A percentile compares a stretch with the other conserved stretches of the same genome.
Evolutionary conservation across 225 moss, liverwort and hornwort species (phyloP).

Genomic region (Marchantia paleacea): DNA sequence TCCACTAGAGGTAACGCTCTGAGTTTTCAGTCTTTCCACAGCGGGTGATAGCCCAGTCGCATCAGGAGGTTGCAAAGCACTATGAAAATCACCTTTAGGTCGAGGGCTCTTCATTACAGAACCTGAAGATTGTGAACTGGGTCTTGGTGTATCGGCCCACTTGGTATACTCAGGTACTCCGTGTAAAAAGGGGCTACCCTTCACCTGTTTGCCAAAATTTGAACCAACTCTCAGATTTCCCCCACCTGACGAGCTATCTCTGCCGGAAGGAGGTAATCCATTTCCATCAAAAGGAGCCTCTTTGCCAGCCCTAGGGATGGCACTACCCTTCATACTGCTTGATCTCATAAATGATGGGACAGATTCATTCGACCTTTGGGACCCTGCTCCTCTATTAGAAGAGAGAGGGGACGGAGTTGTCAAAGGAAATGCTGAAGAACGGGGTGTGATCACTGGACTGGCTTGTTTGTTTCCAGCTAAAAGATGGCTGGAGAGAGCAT

Average conservation of each 20-base stretch:
- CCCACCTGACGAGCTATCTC: constrained; percentile 15
- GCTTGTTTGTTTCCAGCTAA: constrained; percentile 24
- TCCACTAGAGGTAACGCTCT: neutral
- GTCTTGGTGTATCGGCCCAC: constrained; percentile 35
- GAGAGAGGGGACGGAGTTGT: constrained; percentile 9
- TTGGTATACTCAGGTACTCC: constrained; percentile 19
- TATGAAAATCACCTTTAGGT: constrained; percentile 13
- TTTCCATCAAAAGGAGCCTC: constrained; percentile 25
- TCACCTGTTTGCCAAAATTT: neutral
- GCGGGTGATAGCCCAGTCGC: neutral
- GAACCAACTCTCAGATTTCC: constrained; percentile 19
- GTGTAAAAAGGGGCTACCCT: neutral
- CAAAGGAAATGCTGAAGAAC: constrained; percentile 12
- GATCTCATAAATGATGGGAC: constrained; percentile 21
- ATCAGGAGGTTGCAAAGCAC: constrained; percentile 13
- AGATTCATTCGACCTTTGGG: constrained; percentile 23
- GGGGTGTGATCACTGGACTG: constrained; percentile 15
- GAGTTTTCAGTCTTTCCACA: constrained; percentile 2
- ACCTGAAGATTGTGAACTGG: constrained; percentile 1
- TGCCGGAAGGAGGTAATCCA: constrained; percentile 22
- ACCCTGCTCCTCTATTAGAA: constrained; percentile 17
- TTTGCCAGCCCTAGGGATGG: constrained; percentile 19
- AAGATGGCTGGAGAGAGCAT: neutral
- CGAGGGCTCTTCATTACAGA: constrained; percentile 23
- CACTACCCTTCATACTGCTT: constrained; percentile 12